Evolutionary conservation across 163 green algal species (phyloP).

Genomic region (Coccomyxa subellipsoidea): DNA sequence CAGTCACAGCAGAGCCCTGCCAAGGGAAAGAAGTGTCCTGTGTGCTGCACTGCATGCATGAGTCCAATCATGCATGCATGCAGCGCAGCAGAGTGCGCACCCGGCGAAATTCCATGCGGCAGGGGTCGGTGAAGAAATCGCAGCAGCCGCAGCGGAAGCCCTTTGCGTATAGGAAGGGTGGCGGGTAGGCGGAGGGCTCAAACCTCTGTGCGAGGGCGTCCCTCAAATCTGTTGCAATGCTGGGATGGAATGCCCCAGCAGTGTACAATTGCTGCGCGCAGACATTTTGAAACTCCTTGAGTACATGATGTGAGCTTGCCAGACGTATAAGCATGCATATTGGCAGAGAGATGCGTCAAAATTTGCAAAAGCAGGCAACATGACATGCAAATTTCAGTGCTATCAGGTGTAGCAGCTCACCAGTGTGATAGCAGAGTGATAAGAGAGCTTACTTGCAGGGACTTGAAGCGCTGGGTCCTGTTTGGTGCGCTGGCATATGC

Average conservation of each 20-base stretch:
- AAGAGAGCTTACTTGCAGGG: not conserved
- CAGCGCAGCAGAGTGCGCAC: constrained; percentile 10
- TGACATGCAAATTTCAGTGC: too few species aligned
- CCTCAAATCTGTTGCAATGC: not conserved
- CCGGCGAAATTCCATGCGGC: constrained; percentile 34
- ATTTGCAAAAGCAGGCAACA: too few species aligned
- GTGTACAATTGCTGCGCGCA: not conserved
- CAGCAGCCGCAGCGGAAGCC: constrained; percentile 25
- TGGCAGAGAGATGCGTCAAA: too few species aligned
- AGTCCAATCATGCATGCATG: too few species aligned
- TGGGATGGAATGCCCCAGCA: not conserved
- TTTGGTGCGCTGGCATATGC: not conserved
- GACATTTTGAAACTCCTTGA: not conserved
- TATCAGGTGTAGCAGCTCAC: not conserved
- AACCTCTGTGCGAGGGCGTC: not conserved
- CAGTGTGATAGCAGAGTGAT: not conserved
- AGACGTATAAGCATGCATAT: too few species aligned
- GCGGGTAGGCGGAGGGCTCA: not conserved
- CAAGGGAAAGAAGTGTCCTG: too few species aligned
- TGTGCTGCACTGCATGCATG: too few species aligned
- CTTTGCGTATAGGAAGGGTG: not conserved
- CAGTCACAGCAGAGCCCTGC: too few species aligned
- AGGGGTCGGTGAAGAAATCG: constrained; percentile 31
- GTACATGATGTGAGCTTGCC: too few species aligned
- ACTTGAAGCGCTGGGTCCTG: not conserved